These are phyloP conservation scores for Boletus insuetus DNA, from an alignment of 768 basidiomycete genomes.

Conservation along the genomic window DNA sequence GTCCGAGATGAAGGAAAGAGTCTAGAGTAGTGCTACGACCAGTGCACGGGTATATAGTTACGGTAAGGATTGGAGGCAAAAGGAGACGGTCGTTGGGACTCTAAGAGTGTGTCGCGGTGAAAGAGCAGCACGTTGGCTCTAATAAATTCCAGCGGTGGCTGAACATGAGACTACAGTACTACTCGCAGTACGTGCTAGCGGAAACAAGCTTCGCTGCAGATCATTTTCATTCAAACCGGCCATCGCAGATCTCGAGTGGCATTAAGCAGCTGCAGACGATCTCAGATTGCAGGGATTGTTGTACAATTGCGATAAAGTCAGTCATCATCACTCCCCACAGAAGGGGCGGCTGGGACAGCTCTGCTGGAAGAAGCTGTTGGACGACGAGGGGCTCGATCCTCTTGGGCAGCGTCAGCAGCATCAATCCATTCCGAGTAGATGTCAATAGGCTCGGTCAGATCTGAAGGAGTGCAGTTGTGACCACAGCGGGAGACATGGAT, in stretches of 20 bases:
- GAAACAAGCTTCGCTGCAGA: neutral
- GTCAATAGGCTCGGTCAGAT: conserved; percentile 84
- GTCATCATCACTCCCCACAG: conserved; percentile 49
- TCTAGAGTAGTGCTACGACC: conserved; percentile 13
- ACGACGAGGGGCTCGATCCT: conserved; percentile 49
- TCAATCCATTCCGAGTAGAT: conserved; percentile 93
- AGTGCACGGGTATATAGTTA: conserved; percentile 16
- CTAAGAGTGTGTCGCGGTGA: conserved; percentile 12
- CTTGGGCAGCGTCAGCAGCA: conserved; percentile 80
- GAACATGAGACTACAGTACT: conserved; percentile 10
- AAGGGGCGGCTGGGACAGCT: conserved; percentile 32
- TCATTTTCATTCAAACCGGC: conserved; percentile 8
- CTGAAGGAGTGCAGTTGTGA: conserved; percentile 39
- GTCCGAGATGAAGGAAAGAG: conserved; percentile 13
- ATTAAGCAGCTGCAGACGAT: neutral
- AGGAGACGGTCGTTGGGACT: conserved; percentile 3
- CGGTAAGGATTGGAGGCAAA: neutral
- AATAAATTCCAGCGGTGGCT: conserved; percentile 30
- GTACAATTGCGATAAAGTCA: conserved; percentile 21
- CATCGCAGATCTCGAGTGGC: neutral
- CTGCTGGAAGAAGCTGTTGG: conserved; percentile 52
- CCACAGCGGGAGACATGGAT: neutral
- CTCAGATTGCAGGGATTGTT: conserved; percentile 12
- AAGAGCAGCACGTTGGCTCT: conserved; percentile 18
- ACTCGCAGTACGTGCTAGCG: neutral